Evolutionary conservation across 306 rosid genomes (phyloP).

Genomic region (Alnus glutinosa): DNA sequence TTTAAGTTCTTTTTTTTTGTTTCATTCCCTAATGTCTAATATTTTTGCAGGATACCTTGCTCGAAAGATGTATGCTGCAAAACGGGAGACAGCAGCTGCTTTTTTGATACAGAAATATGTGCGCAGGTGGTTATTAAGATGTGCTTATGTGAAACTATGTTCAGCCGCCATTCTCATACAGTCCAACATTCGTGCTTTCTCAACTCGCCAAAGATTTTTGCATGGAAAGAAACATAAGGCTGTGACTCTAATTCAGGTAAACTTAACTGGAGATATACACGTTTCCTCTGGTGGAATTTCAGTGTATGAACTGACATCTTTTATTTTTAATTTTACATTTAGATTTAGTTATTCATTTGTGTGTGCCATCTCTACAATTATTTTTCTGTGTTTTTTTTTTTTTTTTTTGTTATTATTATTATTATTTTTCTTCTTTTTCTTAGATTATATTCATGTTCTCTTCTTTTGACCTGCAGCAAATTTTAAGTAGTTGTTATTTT

Average conservation of each 20-base stretch:
- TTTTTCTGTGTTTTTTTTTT: not conserved
- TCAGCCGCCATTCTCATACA: slow-evolving; percentile 61
- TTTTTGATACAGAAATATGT: slow-evolving; percentile 58
- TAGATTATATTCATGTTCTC: not conserved
- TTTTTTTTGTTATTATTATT: too few species aligned
- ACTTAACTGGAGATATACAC: slow-evolving; percentile 9
- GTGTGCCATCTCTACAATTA: not conserved
- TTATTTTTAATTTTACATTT: slow-evolving; percentile 3
- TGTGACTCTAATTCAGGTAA: slow-evolving; percentile 83
- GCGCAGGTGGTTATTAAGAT: slow-evolving; percentile 61
- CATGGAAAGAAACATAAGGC: slow-evolving; percentile 72
- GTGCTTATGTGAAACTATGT: slow-evolving; percentile 50
- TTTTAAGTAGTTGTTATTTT: not conserved
- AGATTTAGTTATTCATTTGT: not conserved
- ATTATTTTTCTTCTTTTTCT: not conserved
- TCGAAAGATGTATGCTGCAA: slow-evolving; percentile 58
- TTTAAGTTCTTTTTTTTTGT: slow-evolving; percentile 8
- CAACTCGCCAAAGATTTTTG: slow-evolving; percentile 59
- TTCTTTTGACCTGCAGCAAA: not conserved
- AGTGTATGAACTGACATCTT: not conserved
- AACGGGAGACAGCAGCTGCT: slow-evolving; percentile 71
- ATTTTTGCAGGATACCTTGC: slow-evolving; percentile 65
- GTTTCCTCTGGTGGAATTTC: slow-evolving; percentile 22
- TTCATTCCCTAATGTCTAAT: slow-evolving; percentile 25
- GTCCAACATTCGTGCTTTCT: slow-evolving; percentile 67